Evolutionary conservation across 192 early-diverging fungal species (phyloP).

Genomic region (Podila horticola): DNA sequence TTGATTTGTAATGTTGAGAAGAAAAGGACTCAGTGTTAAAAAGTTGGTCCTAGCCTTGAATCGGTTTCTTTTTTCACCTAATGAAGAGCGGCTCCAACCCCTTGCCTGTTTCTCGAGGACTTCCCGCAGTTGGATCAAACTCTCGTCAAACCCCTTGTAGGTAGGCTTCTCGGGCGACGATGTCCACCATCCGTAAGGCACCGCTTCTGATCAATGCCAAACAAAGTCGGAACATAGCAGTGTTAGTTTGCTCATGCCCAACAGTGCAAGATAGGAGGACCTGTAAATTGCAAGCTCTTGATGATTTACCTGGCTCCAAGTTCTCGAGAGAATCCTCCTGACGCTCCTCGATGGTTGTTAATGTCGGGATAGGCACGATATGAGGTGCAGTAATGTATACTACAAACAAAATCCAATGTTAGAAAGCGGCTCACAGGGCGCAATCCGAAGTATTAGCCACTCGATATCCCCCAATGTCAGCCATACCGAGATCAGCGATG

Average conservation of each 20-base stretch:
- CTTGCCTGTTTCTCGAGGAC: conserved; percentile 57
- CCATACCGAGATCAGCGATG: conserved; percentile 61
- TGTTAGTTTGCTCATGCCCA: not conserved
- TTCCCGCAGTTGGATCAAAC: conserved; percentile 46
- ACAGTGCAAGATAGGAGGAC: not conserved
- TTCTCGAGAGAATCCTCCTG: conserved; percentile 39
- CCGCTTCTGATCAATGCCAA: conserved; percentile 20
- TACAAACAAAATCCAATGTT: conserved; percentile 3
- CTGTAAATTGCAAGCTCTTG: too few species aligned
- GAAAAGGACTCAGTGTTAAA: not conserved
- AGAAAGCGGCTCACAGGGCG: not conserved
- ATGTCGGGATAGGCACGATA: conserved; percentile 54
- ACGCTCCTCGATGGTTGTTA: conserved; percentile 54
- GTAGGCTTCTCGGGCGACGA: conserved; percentile 42
- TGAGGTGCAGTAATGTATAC: conserved; percentile 66
- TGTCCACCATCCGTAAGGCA: conserved; percentile 58
- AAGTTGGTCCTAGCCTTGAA: not conserved
- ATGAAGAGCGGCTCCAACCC: too few species aligned
- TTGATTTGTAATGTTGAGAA: not conserved
- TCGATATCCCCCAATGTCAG: not conserved
- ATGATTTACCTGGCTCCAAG: conserved; percentile 52
- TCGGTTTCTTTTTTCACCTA: too few species aligned
- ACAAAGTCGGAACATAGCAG: not conserved
- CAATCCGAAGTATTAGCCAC: not conserved
- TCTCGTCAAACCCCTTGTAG: conserved; percentile 58